Percentiles rank a stretch among this genome's conserved stretches.
Evolutionary conservation across 1,139 yeast genomes (phyloP).

Genomic region (Pichia sp.): DNA sequence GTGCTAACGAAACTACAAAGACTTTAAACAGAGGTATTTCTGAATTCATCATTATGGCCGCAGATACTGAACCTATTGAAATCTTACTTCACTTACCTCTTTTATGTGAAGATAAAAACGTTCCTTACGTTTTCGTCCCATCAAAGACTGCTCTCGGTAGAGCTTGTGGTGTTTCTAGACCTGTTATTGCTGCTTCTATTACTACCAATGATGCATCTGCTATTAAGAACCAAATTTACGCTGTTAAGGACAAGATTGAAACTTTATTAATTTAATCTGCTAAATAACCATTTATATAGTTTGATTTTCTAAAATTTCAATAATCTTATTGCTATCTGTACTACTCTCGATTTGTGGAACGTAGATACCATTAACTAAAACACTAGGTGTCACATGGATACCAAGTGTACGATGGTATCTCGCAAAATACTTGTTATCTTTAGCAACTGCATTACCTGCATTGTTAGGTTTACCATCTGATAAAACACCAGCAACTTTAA

Average conservation of each 20-base stretch:
- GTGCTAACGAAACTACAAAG: constrained; percentile 99
- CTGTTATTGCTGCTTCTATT: constrained; percentile 97
- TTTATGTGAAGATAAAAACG: constrained; percentile 98
- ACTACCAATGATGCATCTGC: constrained; percentile 98
- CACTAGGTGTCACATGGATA: constrained; percentile 82
- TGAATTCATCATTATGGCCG: constrained; percentile 99
- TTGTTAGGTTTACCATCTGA: constrained; percentile 37
- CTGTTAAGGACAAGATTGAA: constrained; percentile 98
- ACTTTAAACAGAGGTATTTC: constrained; percentile 99
- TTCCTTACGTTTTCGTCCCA: constrained; percentile 97
- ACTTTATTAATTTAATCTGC: constrained; percentile 74
- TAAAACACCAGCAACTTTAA: constrained; percentile 30
- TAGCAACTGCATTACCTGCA: constrained; percentile 52
- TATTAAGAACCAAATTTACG: constrained; percentile 93
- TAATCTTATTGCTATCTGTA: constrained; percentile 31
- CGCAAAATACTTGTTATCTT: constrained; percentile 68
- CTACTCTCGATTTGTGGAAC: constrained; percentile 41
- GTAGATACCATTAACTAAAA: constrained; percentile 61
- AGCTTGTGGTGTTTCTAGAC: constrained; percentile 99
- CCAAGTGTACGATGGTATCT: constrained; percentile 71
- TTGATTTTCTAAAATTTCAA: constrained; percentile 27
- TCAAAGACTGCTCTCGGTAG: constrained; percentile 98
- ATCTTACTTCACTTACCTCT: constrained; percentile 95
- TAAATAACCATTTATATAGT: constrained; percentile 1
- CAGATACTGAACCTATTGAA: constrained; percentile 99